Evolutionary conservation across 495 filamentous ascomycete species (phyloP).

Genomic region (Aspergillus hancockii): DNA sequence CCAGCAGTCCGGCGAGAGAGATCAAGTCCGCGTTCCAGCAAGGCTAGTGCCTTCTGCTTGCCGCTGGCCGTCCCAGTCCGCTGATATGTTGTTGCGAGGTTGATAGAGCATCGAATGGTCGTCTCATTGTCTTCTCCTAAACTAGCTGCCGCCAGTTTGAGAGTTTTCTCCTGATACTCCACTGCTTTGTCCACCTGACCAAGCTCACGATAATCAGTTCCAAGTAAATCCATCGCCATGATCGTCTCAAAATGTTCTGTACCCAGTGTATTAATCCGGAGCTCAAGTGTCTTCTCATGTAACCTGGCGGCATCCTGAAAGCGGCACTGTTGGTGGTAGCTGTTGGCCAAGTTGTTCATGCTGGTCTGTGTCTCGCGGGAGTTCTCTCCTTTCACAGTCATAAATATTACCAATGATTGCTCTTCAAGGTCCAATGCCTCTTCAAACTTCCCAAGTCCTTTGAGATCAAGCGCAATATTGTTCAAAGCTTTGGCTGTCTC

Average conservation of each 20-base stretch:
- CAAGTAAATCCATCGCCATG: constrained; percentile 5
- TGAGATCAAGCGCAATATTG: constrained; percentile 9
- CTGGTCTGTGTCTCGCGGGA: background rate
- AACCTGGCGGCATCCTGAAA: constrained; percentile 3
- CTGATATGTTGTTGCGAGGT: constrained; percentile 2
- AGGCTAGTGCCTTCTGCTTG: background rate
- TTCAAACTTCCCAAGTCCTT: background rate
- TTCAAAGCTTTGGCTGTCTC: constrained; percentile 1
- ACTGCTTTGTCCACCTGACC: background rate
- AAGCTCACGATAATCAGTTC: background rate
- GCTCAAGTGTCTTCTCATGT: background rate
- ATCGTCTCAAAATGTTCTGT: background rate
- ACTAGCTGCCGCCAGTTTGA: background rate
- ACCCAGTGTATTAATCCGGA: background rate
- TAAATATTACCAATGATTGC: background rate
- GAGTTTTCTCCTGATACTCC: background rate
- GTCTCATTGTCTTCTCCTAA: constrained; percentile 3
- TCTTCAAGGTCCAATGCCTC: constrained; percentile 3
- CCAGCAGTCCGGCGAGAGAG: background rate
- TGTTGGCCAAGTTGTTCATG: constrained; percentile 10
- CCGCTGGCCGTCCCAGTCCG: background rate
- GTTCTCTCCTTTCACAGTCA: background rate
- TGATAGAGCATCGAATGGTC: background rate
- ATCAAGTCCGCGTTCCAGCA: background rate
- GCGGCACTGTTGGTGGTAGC: background rate